Evolutionary conservation across 108 stramenopile species (phyloP), one percentile per base, ranked within the genome.

Genomic region (Chaetoceros muelleri): DNA sequence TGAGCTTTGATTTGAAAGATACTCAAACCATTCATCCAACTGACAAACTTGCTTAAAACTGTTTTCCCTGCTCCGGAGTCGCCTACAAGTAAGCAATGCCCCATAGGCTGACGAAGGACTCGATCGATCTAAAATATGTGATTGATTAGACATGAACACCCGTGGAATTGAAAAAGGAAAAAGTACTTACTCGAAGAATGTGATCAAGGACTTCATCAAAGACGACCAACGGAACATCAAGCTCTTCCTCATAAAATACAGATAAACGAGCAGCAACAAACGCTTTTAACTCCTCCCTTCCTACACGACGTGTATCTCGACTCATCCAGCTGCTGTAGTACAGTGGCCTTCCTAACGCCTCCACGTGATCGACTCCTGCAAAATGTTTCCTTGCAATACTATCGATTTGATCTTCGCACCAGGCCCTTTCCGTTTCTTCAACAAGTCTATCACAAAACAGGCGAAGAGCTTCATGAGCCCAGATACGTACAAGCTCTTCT

Each of bases 221-320:
- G 30, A 98, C 75, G 30, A 99, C 96, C 1, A 99, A 71, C 3
- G 95, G 95, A 17, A 97, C 96, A 57, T 97, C 96, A 20, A 98
- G 76, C 67, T 94, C 96, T 63, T 99, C 99, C 62, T 99, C 99
- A 61, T 97, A 95, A 70, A 99, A 99, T 16, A 96, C 91, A 16
- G 79, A 71, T 53, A 98, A 67, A 25, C 97, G 67, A 2, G 96
- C 96, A 48, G 57, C 64, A 20, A 98, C 69, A 71, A 98, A 97
- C 19, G 69, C 70, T 44, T 87, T 84, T 27, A 99, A 71, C 34
- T 87, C 94, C 3, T 85, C 78, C 49, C 76, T 58, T 44, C 67
- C 75, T 10, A 95, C 93, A 24, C 78, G 69, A n/a, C 76, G 64
- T 47, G 96, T 96, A 44, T 90, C 84, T 63, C 89, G 94, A 49